Base-by-base conservation (phyloP, 306 rosid genomes). In the Ceratonia siliqua region DNA sequence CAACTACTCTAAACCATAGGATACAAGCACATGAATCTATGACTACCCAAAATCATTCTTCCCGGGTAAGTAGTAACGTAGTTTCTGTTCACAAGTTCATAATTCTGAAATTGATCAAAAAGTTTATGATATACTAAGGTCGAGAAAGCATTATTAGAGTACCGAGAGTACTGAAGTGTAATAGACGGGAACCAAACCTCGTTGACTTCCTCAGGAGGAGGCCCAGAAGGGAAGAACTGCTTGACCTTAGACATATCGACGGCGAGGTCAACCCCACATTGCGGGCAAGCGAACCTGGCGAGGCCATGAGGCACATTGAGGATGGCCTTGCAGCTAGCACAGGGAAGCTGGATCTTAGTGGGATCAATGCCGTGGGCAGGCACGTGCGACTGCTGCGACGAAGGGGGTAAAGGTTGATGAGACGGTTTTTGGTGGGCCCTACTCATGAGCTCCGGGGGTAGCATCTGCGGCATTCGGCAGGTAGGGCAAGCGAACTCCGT, bases 231-330 rank as follows among this genome's bases (percentile, higher is more conserved):
- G 38, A 65, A 42, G 54, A 65, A 65, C 39, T 42, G 71, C 39
- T 65, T 65, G 25, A 65, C 54, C 55, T 65, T 63, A 0, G 70
- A 63, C 48, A 22, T 11, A 57, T 38, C 79, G 13, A 58, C 94
- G 15, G 99, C 96, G 36, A 90, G 98, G 84, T 90, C 97, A 87
- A 83, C 91, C 15, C 80, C 65, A 49, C 99, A 95, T 81, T 92
- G 99, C 5, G 98, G 99, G 72, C 99, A 95, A 52, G 81, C 36
- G 77, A 95, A 95, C 73, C 93, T 76, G 0, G 92, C 62, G 17
- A 92, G 84, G 48, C 99, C 99, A 24, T 92, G 97, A 53, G 99
- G 99, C 18, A 95, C 99, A 78, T 95, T 92, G 69, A 95, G 99
- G 45, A 92, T 85, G 35, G 99, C 96, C 84, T 89, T 92, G 59